Evolutionary conservation across 257 asterid genomes (phyloP).

Genomic region (Orobanche coerulescens): DNA sequence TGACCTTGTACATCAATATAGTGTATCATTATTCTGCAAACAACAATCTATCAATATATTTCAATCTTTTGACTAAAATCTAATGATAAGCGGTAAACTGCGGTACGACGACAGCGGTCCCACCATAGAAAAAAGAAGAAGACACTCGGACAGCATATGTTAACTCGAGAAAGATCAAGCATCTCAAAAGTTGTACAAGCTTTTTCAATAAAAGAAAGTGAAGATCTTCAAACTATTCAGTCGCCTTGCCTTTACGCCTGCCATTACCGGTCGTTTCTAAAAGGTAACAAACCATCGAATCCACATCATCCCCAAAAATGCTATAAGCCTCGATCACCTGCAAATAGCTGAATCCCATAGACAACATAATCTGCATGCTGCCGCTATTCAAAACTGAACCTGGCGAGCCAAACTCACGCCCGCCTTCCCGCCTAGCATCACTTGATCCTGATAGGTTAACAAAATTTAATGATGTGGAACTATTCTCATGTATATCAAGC

Average conservation of each 20-base stretch:
- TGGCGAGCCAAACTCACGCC: slow-evolving; percentile 21
- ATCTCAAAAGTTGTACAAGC: slow-evolving; percentile 28
- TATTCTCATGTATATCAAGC: no score
- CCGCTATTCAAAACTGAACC: slow-evolving; percentile 38
- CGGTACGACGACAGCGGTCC: no score
- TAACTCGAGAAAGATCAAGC: no score
- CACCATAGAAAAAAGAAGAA: no score
- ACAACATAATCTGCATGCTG: slow-evolving; percentile 77
- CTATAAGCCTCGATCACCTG: slow-evolving; percentile 91
- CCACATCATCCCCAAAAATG: slow-evolving; percentile 90
- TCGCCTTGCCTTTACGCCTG: slow-evolving; percentile 95
- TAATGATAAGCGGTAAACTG: no score
- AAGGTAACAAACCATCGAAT: slow-evolving; percentile 87
- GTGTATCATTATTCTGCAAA: no score
- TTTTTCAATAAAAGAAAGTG: neutral
- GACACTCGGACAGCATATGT: no score
- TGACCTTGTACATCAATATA: no score
- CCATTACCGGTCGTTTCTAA: slow-evolving; percentile 61
- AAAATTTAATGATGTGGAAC: neutral
- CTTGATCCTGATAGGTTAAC: slow-evolving; percentile 48
- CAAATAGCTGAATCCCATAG: slow-evolving; percentile 94
- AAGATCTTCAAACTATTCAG: slow-evolving; percentile 38
- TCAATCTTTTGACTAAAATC: no score
- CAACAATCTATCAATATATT: no score
- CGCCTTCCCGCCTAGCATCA: slow-evolving; percentile 35